Conservation (phyloP, 2,329 filamentous ascomycete genomes). For the Colletotrichum sojae region DNA sequence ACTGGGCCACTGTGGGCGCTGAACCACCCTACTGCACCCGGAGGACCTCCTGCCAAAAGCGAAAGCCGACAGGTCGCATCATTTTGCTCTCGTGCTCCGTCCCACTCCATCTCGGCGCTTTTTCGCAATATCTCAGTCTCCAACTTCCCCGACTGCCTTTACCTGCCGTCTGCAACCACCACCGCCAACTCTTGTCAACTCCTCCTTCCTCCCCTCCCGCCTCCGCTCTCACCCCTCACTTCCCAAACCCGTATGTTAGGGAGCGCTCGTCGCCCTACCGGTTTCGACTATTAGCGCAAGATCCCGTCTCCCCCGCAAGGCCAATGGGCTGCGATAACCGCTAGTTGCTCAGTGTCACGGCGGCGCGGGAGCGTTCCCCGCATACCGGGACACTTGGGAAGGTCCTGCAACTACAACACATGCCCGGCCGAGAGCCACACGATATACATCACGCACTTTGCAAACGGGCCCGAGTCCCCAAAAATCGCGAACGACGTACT, state of each 20-base stretch:
- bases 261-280: slow-evolving; percentile 31
- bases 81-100: slow-evolving; percentile 41
- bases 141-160: slow-evolving; percentile 33
- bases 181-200: slow-evolving; percentile 16
- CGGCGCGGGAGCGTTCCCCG: slow-evolving; percentile 72
- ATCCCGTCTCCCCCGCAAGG: slow-evolving; percentile 45
- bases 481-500: slow-evolving; percentile 14
- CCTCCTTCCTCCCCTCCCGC: slow-evolving; percentile 19
- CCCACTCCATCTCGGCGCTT: slow-evolving; percentile 41
- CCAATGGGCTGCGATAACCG: slow-evolving; percentile 72
- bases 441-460: slow-evolving; percentile 7
- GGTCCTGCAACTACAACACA: slow-evolving; percentile 29
- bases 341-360: slow-evolving; percentile 69
- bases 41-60: slow-evolving; percentile 34
- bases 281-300: slow-evolving; percentile 22
- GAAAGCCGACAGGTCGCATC: slow-evolving; percentile 38
- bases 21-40: slow-evolving; percentile 10
- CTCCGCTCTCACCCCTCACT: slow-evolving; percentile 43
- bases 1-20: neutral
- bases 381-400: slow-evolving; percentile 60
- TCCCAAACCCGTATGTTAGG: slow-evolving; percentile 34
- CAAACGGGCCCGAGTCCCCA: slow-evolving; percentile 8
- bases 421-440: slow-evolving; percentile 20
- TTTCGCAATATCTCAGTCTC: slow-evolving; percentile 41
- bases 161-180: slow-evolving; percentile 18